Evolutionary conservation across 257 asterid species (phyloP).

Genomic region (Asclepias syriaca): DNA sequence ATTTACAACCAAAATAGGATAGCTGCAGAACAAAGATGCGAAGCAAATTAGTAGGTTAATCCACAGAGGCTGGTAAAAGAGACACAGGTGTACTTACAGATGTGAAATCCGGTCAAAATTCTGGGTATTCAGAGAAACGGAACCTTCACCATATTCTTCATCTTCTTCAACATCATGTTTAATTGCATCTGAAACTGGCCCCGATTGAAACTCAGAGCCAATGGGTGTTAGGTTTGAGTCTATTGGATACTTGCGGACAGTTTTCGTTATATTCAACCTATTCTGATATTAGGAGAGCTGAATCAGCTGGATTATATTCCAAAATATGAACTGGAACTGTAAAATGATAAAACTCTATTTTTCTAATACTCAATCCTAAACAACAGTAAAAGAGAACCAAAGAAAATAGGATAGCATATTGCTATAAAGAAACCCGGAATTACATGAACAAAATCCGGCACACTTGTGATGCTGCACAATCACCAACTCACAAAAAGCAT

Average conservation of each 20-base stretch:
- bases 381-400: too few species aligned
- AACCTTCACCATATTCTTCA: slow-evolving; percentile 80
- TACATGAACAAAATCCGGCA: too few species aligned
- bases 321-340: not conserved
- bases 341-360: too few species aligned
- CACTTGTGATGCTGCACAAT: too few species aligned
- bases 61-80: slow-evolving; percentile 6
- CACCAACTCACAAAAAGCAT: too few species aligned
- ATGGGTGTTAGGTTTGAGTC: slow-evolving; percentile 72
- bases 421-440: too few species aligned
- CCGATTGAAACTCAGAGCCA: slow-evolving; percentile 73
- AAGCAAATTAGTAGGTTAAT: slow-evolving; percentile 17
- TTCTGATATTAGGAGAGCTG: slow-evolving; percentile 50
- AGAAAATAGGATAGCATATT: too few species aligned
- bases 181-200: slow-evolving; percentile 39
- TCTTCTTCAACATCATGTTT: slow-evolving; percentile 79
- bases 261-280: slow-evolving; percentile 92
- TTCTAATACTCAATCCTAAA: too few species aligned
- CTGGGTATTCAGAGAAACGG: slow-evolving; percentile 55
- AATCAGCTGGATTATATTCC: slow-evolving; percentile 11
- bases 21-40: slow-evolving; percentile 40
- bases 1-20: slow-evolving; percentile 75
- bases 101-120: slow-evolving; percentile 79
- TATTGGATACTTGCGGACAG: slow-evolving; percentile 72
- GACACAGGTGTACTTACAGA: slow-evolving; percentile 46